Base-by-base conservation (phyloP, 2,329 filamentous ascomycete species). In the Penicillium sp. region DNA sequence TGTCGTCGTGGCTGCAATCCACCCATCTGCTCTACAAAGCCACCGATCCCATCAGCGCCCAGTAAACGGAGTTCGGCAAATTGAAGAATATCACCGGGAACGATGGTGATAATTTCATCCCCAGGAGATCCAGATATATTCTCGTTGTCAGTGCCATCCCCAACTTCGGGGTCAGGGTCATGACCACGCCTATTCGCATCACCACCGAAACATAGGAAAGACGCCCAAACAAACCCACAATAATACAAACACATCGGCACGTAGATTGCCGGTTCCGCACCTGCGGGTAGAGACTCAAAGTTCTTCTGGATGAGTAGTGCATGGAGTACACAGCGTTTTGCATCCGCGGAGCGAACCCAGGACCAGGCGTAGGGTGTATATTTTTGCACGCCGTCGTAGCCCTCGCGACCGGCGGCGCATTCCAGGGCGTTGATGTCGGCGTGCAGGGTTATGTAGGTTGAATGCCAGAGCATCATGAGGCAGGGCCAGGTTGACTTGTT, bases 401-500 rank as follows among this genome's bases (percentile, higher is more conserved):
- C 61, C 37, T 63, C 61, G 16, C 61, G 54, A 11, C 61, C 61
- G 7, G 22, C 52, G 38, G 57, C 55, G n/a, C 55, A 61, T 58
- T 63, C 61, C n/a, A 63, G 51, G 25, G 52, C 52, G 43, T 73
- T 67, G 28, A 73, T 68, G 48, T 74, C 68, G 1, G 65, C 63
- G 58, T 69, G 63, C 0, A 73, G 59, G 11, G 52, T 63, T 48
- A 74, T 74, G 45, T 68, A 70, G 7, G 66, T 61, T 1, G 65
- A 68, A 49, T 74, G 71, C 72, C 72, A 74, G 35, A 74, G 65
- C 6, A 71, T 58, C 45, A 60, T 55, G 1, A 52, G 55, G 33
- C 52, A 48, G 33, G 37, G 19, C 54, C 58, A 61, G 33, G n/a
- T 19, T 7, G 55, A 11, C 25, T 55, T 57, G 13, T 35, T 35